phyloP scores from a whole-genome alignment of 2,329 filamentous ascomycete species.

The Colletotrichum navitas region DNA sequence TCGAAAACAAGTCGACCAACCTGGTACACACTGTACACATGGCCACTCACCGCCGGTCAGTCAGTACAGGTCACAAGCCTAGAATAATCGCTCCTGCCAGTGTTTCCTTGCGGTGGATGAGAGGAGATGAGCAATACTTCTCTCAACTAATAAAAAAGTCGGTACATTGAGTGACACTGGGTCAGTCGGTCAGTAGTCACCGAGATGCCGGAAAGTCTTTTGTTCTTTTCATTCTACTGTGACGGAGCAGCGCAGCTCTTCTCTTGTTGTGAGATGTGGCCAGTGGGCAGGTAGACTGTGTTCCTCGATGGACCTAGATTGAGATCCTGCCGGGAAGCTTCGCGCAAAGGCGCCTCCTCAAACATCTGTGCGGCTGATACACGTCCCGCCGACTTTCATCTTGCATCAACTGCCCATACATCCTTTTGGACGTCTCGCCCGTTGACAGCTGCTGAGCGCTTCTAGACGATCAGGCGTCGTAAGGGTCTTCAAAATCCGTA shows the following conservation, averaged over 20 bases:
- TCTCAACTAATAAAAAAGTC: constrained; percentile 12
- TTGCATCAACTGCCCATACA: background rate
- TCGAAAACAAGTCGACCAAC: constrained; percentile 31
- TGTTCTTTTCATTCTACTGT: background rate
- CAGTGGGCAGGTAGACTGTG: background rate
- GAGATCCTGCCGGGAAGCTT: constrained; percentile 35
- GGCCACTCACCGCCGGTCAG: constrained; percentile 17
- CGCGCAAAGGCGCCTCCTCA: background rate
- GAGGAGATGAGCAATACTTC: constrained; percentile 10
- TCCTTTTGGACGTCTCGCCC: background rate
- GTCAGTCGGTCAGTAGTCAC: background rate
- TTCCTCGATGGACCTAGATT: constrained; percentile 17
- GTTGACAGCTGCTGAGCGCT: constrained; percentile 17
- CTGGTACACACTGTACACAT: background rate
- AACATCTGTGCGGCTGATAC: constrained; percentile 13
- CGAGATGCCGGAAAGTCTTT: background rate
- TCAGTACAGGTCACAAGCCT: constrained; percentile 30
- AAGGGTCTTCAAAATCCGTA: background rate
- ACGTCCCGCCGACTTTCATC: background rate
- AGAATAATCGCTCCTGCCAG: constrained; percentile 12
- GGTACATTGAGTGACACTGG: background rate
- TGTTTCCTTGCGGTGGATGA: constrained; percentile 4
- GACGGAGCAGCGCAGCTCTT: background rate
- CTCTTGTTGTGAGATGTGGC: background rate
- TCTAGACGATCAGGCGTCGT: constrained; percentile 17